These are phyloP conservation scores for Oemleria cerasiformis DNA, from an alignment of 306 rosid genomes.

Conservation along the genomic window DNA sequence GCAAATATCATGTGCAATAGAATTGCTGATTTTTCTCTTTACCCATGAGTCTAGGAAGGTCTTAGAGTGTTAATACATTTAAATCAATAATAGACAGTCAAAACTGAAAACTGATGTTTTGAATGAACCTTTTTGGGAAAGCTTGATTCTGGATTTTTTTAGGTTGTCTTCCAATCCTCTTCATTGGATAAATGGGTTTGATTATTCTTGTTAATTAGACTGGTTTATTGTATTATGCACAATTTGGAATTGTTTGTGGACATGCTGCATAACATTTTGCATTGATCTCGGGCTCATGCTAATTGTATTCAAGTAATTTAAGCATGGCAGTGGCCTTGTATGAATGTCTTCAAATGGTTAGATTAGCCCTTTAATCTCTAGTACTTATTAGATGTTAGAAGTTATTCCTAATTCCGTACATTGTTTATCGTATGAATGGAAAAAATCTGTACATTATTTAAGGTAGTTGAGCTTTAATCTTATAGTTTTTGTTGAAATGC, in stretches of 20 bases:
- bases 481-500: conserved; percentile 5
- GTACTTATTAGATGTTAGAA: not conserved
- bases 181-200: not conserved
- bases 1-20: not conserved
- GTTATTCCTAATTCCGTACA: not conserved
- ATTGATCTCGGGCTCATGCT: not conserved
- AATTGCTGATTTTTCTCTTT: not conserved
- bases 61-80: no score
- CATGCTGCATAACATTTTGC: not conserved
- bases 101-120: not conserved
- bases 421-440: no score
- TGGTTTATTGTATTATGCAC: not conserved
- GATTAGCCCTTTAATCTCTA: not conserved
- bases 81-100: no score
- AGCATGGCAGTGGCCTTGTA: not conserved
- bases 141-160: not conserved
- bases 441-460: not conserved
- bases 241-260: not conserved
- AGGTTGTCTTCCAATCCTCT: not conserved
- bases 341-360: not conserved
- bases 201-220: not conserved
- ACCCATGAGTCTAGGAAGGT: not conserved
- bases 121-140: not conserved
- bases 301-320: not conserved
- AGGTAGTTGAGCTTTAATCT: not conserved